Conservation (phyloP, 176 grass and related monocot species). For the Tuctoria greenei region DNA sequence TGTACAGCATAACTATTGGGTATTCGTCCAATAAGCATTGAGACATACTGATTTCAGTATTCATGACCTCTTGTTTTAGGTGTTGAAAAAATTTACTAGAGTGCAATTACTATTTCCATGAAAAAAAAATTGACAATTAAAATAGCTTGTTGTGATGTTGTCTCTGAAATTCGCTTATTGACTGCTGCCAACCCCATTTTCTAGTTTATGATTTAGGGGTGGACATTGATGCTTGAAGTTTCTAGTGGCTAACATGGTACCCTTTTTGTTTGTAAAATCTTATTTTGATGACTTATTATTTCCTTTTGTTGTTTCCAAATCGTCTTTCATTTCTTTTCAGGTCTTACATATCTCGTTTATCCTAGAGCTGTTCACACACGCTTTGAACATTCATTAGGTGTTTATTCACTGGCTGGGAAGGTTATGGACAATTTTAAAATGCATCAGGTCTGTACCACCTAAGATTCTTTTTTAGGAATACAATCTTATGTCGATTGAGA, state of each 20-base stretch:
- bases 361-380: slow-evolving; percentile 84
- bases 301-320: slow-evolving; percentile 1
- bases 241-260: neutral
- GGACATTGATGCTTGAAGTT: neutral
- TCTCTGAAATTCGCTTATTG: neutral
- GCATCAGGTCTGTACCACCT: slow-evolving; percentile 51
- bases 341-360: slow-evolving; percentile 87
- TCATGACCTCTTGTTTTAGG: neutral
- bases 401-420: slow-evolving; percentile 73
- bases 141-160: neutral
- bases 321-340: slow-evolving; percentile 42
- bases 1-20: neutral
- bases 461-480: neutral
- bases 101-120: neutral
- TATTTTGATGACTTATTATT: neutral
- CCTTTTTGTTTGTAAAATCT: neutral
- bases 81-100: neutral
- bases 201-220: slow-evolving; percentile 3
- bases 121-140: neutral
- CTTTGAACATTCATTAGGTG: slow-evolving; percentile 94
- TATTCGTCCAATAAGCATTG: neutral
- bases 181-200: neutral
- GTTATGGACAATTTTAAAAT: slow-evolving; percentile 56
- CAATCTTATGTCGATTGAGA: slow-evolving; percentile 11
- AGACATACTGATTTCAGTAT: neutral